Evolutionary conservation across 495 filamentous ascomycete species (phyloP).

Genomic region (Xylaria cubensis): DNA sequence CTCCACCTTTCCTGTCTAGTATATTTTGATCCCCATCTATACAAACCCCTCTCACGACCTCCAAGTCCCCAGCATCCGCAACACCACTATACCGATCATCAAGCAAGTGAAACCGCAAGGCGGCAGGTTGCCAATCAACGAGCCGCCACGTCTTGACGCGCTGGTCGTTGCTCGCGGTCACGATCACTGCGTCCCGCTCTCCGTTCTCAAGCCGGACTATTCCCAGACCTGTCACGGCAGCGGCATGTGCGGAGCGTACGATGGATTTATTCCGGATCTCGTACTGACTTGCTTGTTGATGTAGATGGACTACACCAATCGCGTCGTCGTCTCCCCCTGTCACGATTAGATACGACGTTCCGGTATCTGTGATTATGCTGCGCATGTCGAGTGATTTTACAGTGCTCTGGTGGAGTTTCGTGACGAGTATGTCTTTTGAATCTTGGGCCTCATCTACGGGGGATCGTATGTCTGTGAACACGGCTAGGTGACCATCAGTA

Average conservation of each 20-base stretch:
- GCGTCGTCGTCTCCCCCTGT: constrained; percentile 88
- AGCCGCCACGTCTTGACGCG: constrained; percentile 75
- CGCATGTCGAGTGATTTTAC: constrained; percentile 65
- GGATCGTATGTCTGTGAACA: constrained; percentile 41
- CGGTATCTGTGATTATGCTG: constrained; percentile 32
- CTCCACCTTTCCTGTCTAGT: constrained; percentile 17
- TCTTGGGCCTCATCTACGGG: not conserved
- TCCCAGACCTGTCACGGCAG: constrained; percentile 73
- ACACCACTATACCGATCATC: constrained; percentile 66
- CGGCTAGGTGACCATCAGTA: constrained; percentile 53
- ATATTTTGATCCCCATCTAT: constrained; percentile 3
- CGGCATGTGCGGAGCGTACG: constrained; percentile 77
- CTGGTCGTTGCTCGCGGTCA: constrained; percentile 81
- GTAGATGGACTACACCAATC: constrained; percentile 63
- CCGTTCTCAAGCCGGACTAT: constrained; percentile 44
- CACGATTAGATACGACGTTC: constrained; percentile 57
- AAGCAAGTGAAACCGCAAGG: constrained; percentile 51
- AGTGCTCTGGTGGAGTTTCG: constrained; percentile 74
- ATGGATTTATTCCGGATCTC: constrained; percentile 53
- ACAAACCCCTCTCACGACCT: constrained; percentile 26
- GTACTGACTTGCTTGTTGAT: constrained; percentile 23
- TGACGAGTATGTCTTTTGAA: constrained; percentile 21
- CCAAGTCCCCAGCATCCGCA: constrained; percentile 60
- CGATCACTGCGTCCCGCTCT: constrained; percentile 42
- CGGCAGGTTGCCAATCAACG: constrained; percentile 31